Evolutionary conservation across 169 alveolate species (phyloP), one percentile per base, ranked within the genome.

Genomic region (Eimeria acervulina): DNA sequence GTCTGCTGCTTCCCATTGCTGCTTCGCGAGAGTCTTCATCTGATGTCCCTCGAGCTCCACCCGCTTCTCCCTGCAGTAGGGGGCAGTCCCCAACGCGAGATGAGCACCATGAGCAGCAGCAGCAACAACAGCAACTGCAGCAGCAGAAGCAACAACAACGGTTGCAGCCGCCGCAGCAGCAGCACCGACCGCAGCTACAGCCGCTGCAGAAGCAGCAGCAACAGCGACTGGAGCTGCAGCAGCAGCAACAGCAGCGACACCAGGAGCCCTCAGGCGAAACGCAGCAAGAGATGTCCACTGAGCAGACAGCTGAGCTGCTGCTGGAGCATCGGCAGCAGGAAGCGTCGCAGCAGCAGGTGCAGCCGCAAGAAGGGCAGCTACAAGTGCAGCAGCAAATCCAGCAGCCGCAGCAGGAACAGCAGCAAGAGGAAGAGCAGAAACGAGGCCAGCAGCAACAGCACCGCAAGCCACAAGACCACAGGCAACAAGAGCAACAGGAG

Each of bases 1-100:
- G 4, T n/a, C 59, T 38, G 63, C 55, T 78, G 89, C 63, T 31
- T 8, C 63, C 89, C 21, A 3, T 40, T 78, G n/a, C 55, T 42
- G 36, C 38, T 5, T n/a, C 63, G 66, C 89, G 66, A 12, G 89
- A 78, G 10, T 44, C 66, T 0, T 78, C 89, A 6, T 38, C 38
- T 44, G 89, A 78, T 13, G 55, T 38, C 66, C 89, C 89, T 12
- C 52, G 89, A 44, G 89, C 89, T 38, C 89, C 89, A 1, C 89
- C 89, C 3, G 89, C 89, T 23, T 78, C 89, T 78, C 89, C 89
- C 21, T 78, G 89, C 89, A 78, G 89, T 44, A 13, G 63, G 28
- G 19, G 66, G 15, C 42, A 78, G 15, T 38, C 89, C 33, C 89
- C 89, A 5, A 33, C 19, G 19, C 10, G 63, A 4, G 31, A 38